phyloP scores from a whole-genome alignment of 495 filamentous ascomycete genomes.

The Penicilliopsis zonata region DNA sequence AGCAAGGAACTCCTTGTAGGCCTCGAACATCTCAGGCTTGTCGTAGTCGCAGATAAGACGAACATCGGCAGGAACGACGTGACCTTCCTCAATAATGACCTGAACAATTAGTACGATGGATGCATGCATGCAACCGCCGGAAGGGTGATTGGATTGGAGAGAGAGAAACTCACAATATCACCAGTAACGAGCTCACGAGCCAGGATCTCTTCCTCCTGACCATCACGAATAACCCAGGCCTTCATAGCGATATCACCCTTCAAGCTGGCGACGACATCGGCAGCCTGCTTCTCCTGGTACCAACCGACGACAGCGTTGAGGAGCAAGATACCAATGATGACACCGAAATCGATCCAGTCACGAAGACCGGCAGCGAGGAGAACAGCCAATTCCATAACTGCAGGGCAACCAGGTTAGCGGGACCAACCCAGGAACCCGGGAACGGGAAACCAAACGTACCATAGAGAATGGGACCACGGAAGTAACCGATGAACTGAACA shows the following conservation, averaged over 20 bases:
- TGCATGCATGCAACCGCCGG: too few relatives aligned
- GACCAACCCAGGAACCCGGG: conserved; percentile 2
- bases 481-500: conserved; percentile 65
- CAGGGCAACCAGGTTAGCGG: conserved; percentile 7
- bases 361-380: conserved; percentile 65
- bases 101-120: too few relatives aligned
- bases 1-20: conserved; percentile 56
- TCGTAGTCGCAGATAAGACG: conserved; percentile 67
- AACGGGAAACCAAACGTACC: conserved; percentile 34
- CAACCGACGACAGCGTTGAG: conserved; percentile 74
- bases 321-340: conserved; percentile 71
- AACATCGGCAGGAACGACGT: conserved; percentile 61
- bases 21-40: conserved; percentile 56
- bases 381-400: conserved; percentile 80
- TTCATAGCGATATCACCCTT: conserved; percentile 82
- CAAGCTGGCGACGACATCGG: conserved; percentile 66
- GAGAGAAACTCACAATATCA: conserved; percentile 52
- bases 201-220: conserved; percentile 58
- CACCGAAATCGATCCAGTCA: conserved; percentile 78
- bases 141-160: not conserved
- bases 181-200: conserved; percentile 72
- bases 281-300: conserved; percentile 82
- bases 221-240: conserved; percentile 58
- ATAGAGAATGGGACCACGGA: conserved; percentile 75
- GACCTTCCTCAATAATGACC: conserved; percentile 65